These are phyloP conservation scores for Delitschia confertaspora DNA, from an alignment of 495 filamentous ascomycete genomes.

Conservation along the genomic window DNA sequence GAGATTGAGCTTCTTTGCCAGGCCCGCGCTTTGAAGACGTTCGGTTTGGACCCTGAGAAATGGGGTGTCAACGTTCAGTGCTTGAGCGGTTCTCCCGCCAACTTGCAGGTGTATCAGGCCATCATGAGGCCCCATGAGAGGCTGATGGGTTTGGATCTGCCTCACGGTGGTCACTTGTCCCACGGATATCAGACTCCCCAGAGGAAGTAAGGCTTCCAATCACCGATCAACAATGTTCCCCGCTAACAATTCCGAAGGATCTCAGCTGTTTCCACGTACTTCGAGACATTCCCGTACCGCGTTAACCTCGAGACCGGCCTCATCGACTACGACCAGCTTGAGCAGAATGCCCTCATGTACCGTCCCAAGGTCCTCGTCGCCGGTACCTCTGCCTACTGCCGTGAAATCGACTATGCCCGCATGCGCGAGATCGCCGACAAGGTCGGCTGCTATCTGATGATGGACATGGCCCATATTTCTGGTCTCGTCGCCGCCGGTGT, in stretches of 20 bases:
- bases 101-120: conserved; percentile 97
- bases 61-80: conserved; percentile 99
- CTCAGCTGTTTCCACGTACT: conserved; percentile 39
- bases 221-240: background rate
- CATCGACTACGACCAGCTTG: conserved; percentile 87
- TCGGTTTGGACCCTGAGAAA: conserved; percentile 73
- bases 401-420: conserved; percentile 81
- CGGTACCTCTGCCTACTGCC: conserved; percentile 89
- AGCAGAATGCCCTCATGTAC: conserved; percentile 76
- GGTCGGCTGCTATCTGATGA: conserved; percentile 82
- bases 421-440: conserved; percentile 84
- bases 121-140: conserved; percentile 95
- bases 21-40: conserved; percentile 85
- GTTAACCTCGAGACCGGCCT: conserved; percentile 59
- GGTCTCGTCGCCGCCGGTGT: conserved; percentile 88
- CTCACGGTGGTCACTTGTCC: conserved; percentile 94
- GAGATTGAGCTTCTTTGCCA: conserved; percentile 93
- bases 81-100: conserved; percentile 85
- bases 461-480: conserved; percentile 98
- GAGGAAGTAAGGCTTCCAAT: conserved; percentile 62
- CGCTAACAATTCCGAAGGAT: conserved; percentile 28
- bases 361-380: conserved; percentile 93
- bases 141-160: conserved; percentile 94
- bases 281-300: conserved; percentile 41
- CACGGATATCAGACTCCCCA: conserved; percentile 95